Evolutionary conservation across 2,329 filamentous ascomycete species (phyloP).

Genomic region (Domatiomyces catenatus): DNA sequence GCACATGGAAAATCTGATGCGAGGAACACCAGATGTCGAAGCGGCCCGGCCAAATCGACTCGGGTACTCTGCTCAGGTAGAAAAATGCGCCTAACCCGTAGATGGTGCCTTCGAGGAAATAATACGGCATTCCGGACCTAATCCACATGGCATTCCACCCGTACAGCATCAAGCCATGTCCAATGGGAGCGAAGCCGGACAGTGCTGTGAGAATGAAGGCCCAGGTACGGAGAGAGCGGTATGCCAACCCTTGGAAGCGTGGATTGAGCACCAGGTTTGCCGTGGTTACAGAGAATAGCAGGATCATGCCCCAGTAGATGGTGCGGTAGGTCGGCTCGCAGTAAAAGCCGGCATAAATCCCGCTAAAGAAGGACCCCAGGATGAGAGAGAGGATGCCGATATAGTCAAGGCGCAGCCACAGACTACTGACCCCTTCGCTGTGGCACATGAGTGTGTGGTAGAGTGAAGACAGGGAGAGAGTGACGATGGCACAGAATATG

Average conservation of each 20-base stretch:
- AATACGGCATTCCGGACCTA: slow-evolving; percentile 21
- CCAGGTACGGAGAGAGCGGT: slow-evolving; percentile 18
- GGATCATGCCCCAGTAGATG: slow-evolving; percentile 25
- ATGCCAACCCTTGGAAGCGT: slow-evolving; percentile 19
- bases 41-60: slow-evolving; percentile 19
- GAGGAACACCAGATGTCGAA: slow-evolving; percentile 24
- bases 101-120: slow-evolving; percentile 21
- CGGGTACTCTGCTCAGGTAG: slow-evolving; percentile 17
- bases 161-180: slow-evolving; percentile 19
- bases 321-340: slow-evolving; percentile 19
- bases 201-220: slow-evolving; percentile 21
- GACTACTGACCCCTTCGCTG: slow-evolving; percentile 16
- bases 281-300: slow-evolving; percentile 19
- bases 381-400: slow-evolving; percentile 23
- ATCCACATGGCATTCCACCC: slow-evolving; percentile 17
- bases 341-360: slow-evolving; percentile 24
- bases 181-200: slow-evolving; percentile 23
- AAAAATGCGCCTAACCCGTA: slow-evolving; percentile 21
- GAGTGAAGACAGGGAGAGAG: slow-evolving; percentile 16
- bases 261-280: slow-evolving; percentile 24
- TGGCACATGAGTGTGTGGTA: slow-evolving; percentile 25
- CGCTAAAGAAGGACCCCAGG: slow-evolving; percentile 23
- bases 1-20: slow-evolving; percentile 23
- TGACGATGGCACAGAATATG: slow-evolving; percentile 19
- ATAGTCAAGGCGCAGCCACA: slow-evolving; percentile 21